These are phyloP conservation scores for Haematococcus lacustris DNA, from an alignment of 139 green algal species.

Conservation along the genomic window DNA sequence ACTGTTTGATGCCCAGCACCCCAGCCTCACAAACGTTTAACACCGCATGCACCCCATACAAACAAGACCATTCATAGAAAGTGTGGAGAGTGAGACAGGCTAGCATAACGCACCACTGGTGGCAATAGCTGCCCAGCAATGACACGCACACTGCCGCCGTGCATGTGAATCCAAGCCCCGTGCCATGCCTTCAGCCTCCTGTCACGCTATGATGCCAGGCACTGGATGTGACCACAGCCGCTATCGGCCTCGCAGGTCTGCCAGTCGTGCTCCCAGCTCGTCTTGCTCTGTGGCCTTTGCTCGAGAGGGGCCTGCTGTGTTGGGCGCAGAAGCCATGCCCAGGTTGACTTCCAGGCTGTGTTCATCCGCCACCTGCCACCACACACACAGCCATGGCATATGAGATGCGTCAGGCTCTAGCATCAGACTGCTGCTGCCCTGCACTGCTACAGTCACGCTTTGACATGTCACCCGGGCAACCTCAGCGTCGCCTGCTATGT, in stretches of 20 bases:
- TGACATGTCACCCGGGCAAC: neutral
- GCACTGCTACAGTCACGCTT: neutral
- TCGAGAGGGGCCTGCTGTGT: constrained; percentile 6
- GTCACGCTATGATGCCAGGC: too few species aligned
- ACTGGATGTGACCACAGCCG: too few species aligned
- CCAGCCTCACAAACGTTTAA: too few species aligned
- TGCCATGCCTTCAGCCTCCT: too few species aligned
- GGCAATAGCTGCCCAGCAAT: too few species aligned
- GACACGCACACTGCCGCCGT: too few species aligned
- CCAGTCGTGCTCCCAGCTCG: constrained; percentile 60
- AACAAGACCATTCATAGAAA: too few species aligned
- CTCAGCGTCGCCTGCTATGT: neutral
- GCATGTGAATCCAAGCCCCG: too few species aligned
- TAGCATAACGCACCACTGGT: too few species aligned
- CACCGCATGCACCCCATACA: too few species aligned
- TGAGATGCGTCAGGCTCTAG: neutral
- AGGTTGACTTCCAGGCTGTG: constrained; percentile 76
- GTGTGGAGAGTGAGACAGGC: too few species aligned
- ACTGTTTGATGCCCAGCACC: too few species aligned
- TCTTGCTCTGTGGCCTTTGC: constrained; percentile 30
- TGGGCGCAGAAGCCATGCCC: constrained; percentile 51
- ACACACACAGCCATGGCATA: neutral
- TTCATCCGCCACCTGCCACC: constrained; percentile 72
- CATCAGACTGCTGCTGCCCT: neutral
- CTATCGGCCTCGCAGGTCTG: constrained; percentile 53